Conservation (phyloP, 2,329 filamentous ascomycete species). For the Lecanoromycetidae sp. region DNA sequence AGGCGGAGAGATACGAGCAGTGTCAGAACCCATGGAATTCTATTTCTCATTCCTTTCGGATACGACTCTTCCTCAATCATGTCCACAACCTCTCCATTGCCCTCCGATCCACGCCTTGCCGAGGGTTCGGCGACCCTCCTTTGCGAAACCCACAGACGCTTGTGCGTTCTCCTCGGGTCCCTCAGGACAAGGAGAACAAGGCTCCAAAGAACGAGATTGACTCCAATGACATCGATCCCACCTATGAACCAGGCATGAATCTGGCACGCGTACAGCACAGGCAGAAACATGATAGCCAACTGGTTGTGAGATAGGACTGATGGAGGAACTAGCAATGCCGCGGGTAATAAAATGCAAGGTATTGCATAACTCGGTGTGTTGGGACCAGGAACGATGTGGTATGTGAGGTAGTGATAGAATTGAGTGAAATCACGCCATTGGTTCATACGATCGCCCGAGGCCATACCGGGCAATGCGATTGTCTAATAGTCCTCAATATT, state of each 20-base stretch:
- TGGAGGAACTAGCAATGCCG: conserved; percentile 16
- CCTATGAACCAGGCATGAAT: conserved; percentile 8
- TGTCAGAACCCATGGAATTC: conserved; percentile 14
- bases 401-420: conserved; percentile 10
- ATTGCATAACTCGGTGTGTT: conserved; percentile 19
- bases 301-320: conserved; percentile 6
- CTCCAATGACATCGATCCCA: conserved; percentile 12
- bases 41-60: neutral
- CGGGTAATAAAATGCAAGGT: conserved; percentile 21
- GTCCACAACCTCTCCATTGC: neutral
- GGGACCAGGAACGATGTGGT: conserved; percentile 17
- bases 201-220: conserved; percentile 12
- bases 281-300: conserved; percentile 8
- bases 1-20: conserved; percentile 13
- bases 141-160: neutral
- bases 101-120: no score
- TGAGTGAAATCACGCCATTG: neutral
- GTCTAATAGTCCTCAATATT: neutral
- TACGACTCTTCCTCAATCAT: conserved; percentile 7
- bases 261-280: conserved; percentile 11
- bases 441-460: neutral
- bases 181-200: conserved; percentile 4
- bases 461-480: neutral
- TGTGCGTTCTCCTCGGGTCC: neutral
- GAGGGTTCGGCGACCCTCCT: neutral